These are phyloP conservation scores for Metschnikowia kofuensis DNA, from an alignment of 805 yeast species.

Conservation along the genomic window DNA sequence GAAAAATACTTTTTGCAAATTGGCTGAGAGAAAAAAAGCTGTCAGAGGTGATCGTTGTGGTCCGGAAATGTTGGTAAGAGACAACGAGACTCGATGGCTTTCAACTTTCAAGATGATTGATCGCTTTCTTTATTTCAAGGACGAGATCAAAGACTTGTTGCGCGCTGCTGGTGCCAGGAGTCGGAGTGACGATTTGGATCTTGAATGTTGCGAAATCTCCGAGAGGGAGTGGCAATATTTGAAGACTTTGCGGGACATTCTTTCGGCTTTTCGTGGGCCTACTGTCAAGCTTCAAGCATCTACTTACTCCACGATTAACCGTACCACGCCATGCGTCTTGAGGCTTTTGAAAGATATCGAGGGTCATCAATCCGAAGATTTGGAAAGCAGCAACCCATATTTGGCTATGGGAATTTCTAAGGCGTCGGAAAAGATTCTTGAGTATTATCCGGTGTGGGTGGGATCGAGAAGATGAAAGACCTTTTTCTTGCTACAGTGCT, in stretches of 20 bases:
- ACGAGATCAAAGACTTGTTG: not conserved
- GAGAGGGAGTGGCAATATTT: slow-evolving; percentile 4
- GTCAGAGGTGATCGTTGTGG: not conserved
- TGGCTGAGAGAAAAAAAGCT: not conserved
- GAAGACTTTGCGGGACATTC: not conserved
- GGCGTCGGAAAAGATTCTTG: slow-evolving; percentile 1
- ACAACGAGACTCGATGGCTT: not conserved
- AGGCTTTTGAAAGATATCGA: not conserved
- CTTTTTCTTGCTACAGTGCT: slow-evolving; percentile 5
- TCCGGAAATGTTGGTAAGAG: slow-evolving; percentile 1
- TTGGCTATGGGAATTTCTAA: not conserved
- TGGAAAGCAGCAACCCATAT: not conserved
- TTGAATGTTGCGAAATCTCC: not conserved
- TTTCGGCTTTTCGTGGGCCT: not conserved
- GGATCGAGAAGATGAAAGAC: slow-evolving; percentile 1
- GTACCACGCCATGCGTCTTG: not conserved
- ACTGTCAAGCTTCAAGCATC: slow-evolving; percentile 5
- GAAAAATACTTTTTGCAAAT: not conserved
- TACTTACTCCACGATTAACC: not conserved
- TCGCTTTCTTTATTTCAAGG: slow-evolving; percentile 1
- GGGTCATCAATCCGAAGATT: not conserved
- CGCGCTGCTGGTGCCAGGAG: not conserved
- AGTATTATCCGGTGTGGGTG: not conserved
- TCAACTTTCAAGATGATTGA: not conserved
- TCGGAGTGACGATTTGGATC: not conserved